phyloP scores from a whole-genome alignment of 164 flowering plant genomes.

The Vitis riparia region DNA sequence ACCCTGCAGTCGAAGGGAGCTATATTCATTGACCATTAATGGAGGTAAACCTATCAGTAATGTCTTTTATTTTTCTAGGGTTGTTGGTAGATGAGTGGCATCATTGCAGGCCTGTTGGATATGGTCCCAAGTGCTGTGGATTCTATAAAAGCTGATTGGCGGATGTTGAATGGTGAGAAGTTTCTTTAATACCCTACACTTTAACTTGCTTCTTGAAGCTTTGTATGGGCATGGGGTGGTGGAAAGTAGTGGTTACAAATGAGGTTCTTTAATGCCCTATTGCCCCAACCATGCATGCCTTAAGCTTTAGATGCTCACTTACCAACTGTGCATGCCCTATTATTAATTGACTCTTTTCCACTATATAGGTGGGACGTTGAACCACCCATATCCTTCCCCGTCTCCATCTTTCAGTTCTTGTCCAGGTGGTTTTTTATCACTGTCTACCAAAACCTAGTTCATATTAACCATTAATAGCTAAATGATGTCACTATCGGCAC shows the following conservation, averaged over 20 bases:
- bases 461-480: too few relatives aligned
- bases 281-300: not conserved
- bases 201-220: not conserved
- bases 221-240: not conserved
- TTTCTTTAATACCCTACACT: not conserved
- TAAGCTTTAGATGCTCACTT: not conserved
- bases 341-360: not conserved
- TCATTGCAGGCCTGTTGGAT: not conserved
- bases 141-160: too few relatives aligned
- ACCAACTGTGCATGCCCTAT: not conserved
- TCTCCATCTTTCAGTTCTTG: too few relatives aligned
- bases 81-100: not conserved
- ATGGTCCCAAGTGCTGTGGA: not conserved
- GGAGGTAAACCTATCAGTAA: not conserved
- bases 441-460: too few relatives aligned
- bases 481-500: too few relatives aligned
- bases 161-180: not conserved
- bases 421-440: too few relatives aligned
- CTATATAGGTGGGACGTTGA: too few relatives aligned
- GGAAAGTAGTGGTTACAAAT: slow-evolving; percentile 10
- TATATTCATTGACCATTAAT: not conserved
- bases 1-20: too few relatives aligned
- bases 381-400: too few relatives aligned
- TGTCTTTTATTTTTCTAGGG: not conserved
- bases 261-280: not conserved